A percentile compares a stretch with the other conserved stretches of the same genome.
These are phyloP conservation scores for Cladosporium sp. DNA, from an alignment of 2,329 filamentous ascomycete species.

Conservation along the genomic window DNA sequence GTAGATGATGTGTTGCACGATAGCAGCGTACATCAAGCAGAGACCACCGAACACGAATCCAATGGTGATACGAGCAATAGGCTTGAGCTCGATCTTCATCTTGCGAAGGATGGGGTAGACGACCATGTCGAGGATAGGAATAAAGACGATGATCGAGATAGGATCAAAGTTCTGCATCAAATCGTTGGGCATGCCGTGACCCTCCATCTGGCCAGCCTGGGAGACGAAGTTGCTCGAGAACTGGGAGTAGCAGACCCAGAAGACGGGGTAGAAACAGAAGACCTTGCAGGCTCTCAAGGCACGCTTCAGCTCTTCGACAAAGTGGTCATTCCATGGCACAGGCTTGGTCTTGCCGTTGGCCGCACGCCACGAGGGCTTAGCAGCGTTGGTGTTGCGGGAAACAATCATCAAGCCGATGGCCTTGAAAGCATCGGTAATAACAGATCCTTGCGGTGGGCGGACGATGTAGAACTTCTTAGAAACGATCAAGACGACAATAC, in stretches of 20 bases:
- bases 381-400: slow-evolving; percentile 53
- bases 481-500: slow-evolving; percentile 51
- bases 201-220: slow-evolving; percentile 45
- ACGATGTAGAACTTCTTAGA: slow-evolving; percentile 36
- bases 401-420: slow-evolving; percentile 54
- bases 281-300: slow-evolving; percentile 64
- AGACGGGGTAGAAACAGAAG: slow-evolving; percentile 51
- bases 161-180: slow-evolving; percentile 47
- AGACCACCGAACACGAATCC: slow-evolving; percentile 51
- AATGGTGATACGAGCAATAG: slow-evolving; percentile 53
- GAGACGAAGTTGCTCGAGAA: slow-evolving; percentile 45
- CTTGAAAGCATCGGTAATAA: slow-evolving; percentile 63
- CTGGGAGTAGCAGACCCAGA: slow-evolving; percentile 40
- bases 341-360: slow-evolving; percentile 43
- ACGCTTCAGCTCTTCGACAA: slow-evolving; percentile 68
- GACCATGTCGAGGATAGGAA: slow-evolving; percentile 42
- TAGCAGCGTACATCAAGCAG: slow-evolving; percentile 52
- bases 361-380: slow-evolving; percentile 63
- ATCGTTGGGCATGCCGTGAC: slow-evolving; percentile 46
- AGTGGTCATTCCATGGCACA: slow-evolving; percentile 63
- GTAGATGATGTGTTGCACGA: slow-evolving; percentile 56
- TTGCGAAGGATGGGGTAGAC: slow-evolving; percentile 45
- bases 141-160: slow-evolving; percentile 44
- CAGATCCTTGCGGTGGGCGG: slow-evolving; percentile 55
- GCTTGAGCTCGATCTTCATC: slow-evolving; percentile 39